Percentiles rank a stretch among this genome's conserved stretches.
phyloP scores from a whole-genome alignment of 352 stramenopile genomes.

The Aphanomyces cochlioides region DNA sequence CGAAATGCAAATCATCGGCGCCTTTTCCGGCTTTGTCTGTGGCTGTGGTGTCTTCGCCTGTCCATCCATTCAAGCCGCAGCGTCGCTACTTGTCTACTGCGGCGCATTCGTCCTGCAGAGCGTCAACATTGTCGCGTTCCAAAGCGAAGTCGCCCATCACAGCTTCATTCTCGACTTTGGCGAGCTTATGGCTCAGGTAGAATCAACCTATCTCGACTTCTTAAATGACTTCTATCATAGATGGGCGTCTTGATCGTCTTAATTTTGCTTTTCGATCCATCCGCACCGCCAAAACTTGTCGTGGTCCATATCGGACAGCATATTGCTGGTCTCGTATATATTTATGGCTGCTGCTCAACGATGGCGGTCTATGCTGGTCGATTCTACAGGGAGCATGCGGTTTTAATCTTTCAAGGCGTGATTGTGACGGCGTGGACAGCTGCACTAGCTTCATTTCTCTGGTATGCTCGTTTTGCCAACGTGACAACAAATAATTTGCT shows the following conservation, averaged over 20 bases:
- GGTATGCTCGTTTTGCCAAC: too few species aligned
- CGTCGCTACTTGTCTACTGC: conserved; percentile 4
- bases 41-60: not conserved
- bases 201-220: not conserved
- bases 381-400: not conserved
- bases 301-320: conserved; percentile 16
- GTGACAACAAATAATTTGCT: too few species aligned
- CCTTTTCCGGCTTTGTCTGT: not conserved
- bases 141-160: not conserved
- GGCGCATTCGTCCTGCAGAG: conserved; percentile 12
- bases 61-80: conserved; percentile 5
- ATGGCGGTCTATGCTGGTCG: conserved; percentile 18
- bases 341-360: conserved; percentile 11
- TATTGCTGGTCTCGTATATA: not conserved
- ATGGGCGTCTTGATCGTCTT: not conserved
- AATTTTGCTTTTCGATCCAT: conserved; percentile 11
- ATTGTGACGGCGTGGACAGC: not conserved
- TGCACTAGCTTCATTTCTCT: too few species aligned
- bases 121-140: conserved; percentile 11
- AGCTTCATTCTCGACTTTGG: conserved; percentile 16
- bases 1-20: not conserved
- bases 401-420: conserved; percentile 15
- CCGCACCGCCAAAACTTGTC: not conserved
- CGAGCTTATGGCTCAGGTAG: conserved; percentile 23
- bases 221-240: not conserved